A percentile compares a stretch with the other conserved stretches of the same genome.
phyloP scores from a whole-genome alignment of 306 rosid species.

The Astragalus membranaceus region DNA sequence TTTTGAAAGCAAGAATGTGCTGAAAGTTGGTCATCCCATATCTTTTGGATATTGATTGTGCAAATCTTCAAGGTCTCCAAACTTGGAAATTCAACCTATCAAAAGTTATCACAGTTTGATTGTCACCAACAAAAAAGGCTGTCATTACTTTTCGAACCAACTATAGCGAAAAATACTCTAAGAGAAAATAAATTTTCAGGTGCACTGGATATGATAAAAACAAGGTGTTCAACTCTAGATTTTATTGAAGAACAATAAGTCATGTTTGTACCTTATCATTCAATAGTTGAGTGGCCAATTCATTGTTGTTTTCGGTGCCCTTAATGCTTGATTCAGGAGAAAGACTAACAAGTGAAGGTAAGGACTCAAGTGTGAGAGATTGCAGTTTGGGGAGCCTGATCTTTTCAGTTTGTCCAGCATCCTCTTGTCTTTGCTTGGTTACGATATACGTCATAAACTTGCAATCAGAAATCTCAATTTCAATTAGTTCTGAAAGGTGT shows the following conservation, averaged over 20 bases:
- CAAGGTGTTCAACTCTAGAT: neutral
- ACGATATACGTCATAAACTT: constrained; percentile 13
- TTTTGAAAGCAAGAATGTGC: constrained; percentile 14
- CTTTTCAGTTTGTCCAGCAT: neutral
- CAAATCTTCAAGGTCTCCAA: constrained; percentile 24
- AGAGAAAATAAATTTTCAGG: neutral
- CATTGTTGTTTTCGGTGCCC: neutral
- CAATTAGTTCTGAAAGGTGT: constrained; percentile 23
- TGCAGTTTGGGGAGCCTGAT: constrained; percentile 19
- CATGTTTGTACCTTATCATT: constrained; percentile 20
- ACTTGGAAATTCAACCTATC: constrained; percentile 33
- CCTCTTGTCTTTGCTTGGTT: neutral
- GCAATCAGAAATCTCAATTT: constrained; percentile 32
- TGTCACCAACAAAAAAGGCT: neutral
- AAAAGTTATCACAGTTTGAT: neutral
- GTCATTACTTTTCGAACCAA: neutral
- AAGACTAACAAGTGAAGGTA: constrained; percentile 27
- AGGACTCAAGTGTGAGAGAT: constrained; percentile 17
- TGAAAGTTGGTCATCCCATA: constrained; percentile 28
- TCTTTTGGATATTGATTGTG: constrained; percentile 18
- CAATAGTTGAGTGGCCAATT: constrained; percentile 19
- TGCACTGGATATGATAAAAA: neutral
- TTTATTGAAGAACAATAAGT: neutral
- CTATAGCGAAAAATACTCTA: neutral
- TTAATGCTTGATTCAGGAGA: neutral